Conservation (phyloP, 1,284 basidiomycete species). For the Takashimella tepidaria region DNA sequence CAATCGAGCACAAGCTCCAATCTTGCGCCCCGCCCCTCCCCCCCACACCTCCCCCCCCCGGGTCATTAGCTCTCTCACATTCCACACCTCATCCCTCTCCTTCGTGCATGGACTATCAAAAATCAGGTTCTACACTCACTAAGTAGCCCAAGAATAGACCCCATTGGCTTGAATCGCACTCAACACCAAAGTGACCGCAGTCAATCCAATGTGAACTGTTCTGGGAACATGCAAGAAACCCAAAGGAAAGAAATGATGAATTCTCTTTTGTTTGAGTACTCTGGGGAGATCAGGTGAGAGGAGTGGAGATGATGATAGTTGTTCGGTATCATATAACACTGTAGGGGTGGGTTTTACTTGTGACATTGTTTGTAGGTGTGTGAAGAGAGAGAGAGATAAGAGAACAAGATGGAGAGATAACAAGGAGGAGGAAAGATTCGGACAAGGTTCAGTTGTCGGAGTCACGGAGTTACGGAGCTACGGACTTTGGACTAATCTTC, state of each 20-base stretch:
- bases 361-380: background rate
- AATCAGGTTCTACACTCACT: constrained; percentile 21
- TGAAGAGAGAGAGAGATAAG: background rate
- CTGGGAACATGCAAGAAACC: constrained; percentile 12
- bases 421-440: no score
- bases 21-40: no score
- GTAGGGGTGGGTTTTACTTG: background rate
- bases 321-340: background rate
- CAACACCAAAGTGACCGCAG: constrained; percentile 33
- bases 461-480: background rate
- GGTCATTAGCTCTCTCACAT: no score
- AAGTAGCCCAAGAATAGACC: constrained; percentile 49
- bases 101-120: no score
- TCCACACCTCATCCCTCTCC: no score
- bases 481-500: no score
- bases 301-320: background rate
- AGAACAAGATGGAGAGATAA: no score
- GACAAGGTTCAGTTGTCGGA: background rate
- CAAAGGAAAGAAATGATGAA: background rate
- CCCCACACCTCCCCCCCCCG: no score
- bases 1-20: no score
- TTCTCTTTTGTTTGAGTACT: background rate
- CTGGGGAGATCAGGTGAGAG: background rate
- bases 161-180: constrained; percentile 46
- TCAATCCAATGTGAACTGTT: constrained; percentile 27